Evolutionary conservation across 495 filamentous ascomycete species (phyloP).

Genomic region (Thermothielavioides terrestris): DNA sequence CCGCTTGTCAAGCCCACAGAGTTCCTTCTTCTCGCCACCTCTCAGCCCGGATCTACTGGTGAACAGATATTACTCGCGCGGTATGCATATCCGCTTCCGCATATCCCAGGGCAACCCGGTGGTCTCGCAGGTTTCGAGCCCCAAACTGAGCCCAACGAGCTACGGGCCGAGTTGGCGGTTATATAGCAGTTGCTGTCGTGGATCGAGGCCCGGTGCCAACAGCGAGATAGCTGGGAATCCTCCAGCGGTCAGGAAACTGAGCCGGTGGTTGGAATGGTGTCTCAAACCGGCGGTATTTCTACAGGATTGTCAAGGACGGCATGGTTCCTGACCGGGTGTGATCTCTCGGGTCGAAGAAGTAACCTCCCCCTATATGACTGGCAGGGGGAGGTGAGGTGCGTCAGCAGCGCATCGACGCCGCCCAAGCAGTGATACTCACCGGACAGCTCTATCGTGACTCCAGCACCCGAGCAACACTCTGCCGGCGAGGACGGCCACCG

Average conservation of each 20-base stretch:
- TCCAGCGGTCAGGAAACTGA: background rate
- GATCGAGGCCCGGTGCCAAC: slow-evolving; percentile 52
- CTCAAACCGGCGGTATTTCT: background rate
- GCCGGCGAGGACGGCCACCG: slow-evolving; percentile 40
- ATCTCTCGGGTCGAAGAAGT: slow-evolving; percentile 23
- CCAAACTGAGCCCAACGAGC: slow-evolving; percentile 44
- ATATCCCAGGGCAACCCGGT: slow-evolving; percentile 41
- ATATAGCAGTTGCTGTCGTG: slow-evolving; percentile 43
- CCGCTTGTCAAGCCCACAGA: too few species aligned
- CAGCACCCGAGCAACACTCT: slow-evolving; percentile 30
- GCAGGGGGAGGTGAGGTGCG: too few species aligned
- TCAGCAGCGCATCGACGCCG: background rate
- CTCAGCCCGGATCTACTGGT: too few species aligned
- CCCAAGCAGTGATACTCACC: slow-evolving; percentile 3
- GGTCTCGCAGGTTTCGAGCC: slow-evolving; percentile 38
- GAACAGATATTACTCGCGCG: slow-evolving; percentile 23
- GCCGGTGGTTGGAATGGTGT: too few species aligned
- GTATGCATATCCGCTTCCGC: slow-evolving; percentile 31
- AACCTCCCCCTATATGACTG: slow-evolving; percentile 24
- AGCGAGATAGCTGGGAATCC: slow-evolving; percentile 23
- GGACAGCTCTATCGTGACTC: slow-evolving; percentile 19
- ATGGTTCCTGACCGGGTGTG: slow-evolving; percentile 29
- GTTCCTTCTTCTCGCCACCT: too few species aligned
- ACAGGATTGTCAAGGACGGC: slow-evolving; percentile 34
- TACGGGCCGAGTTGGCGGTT: slow-evolving; percentile 44